These are phyloP conservation scores for Zoysia matrella DNA, from an alignment of 202 grass and related monocot species.

Conservation along the genomic window DNA sequence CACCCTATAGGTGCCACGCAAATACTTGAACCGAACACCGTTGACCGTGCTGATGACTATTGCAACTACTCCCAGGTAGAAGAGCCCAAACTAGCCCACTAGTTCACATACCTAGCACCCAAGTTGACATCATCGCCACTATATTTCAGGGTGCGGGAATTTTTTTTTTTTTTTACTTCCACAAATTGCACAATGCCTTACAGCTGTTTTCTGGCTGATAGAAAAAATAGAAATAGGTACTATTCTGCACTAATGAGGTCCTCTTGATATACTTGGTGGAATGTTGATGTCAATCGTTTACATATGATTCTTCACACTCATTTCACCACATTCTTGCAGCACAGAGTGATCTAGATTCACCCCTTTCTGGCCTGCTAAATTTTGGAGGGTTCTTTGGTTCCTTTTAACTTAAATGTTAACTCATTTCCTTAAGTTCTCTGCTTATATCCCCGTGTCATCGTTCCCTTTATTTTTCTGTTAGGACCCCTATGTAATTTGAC, in stretches of 20 bases:
- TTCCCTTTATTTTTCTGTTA: too few relatives aligned
- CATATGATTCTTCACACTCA: not conserved
- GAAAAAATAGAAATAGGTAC: not conserved
- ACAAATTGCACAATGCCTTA: too few relatives aligned
- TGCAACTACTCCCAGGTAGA: too few relatives aligned
- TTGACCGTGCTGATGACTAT: too few relatives aligned
- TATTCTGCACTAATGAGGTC: not conserved
- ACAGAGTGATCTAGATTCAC: not conserved
- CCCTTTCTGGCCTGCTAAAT: not conserved
- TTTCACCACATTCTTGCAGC: not conserved
- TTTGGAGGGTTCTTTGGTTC: conserved; percentile 9
- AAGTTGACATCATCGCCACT: too few relatives aligned
- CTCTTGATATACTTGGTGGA: not conserved
- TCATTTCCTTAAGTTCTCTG: not conserved
- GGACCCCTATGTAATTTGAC: not conserved
- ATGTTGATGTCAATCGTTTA: not conserved
- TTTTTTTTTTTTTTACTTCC: too few relatives aligned
- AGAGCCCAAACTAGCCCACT: too few relatives aligned
- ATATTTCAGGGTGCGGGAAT: too few relatives aligned
- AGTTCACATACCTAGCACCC: too few relatives aligned
- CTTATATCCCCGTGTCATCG: not conserved
- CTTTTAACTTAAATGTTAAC: not conserved
- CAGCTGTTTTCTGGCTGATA: not conserved
- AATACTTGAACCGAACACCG: too few relatives aligned
- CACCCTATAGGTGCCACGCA: too few relatives aligned